A percentile compares a stretch with the other conserved stretches of the same genome.
phyloP scores from a whole-genome alignment of 1,284 basidiomycete genomes.

The Porodaedalea pini region DNA sequence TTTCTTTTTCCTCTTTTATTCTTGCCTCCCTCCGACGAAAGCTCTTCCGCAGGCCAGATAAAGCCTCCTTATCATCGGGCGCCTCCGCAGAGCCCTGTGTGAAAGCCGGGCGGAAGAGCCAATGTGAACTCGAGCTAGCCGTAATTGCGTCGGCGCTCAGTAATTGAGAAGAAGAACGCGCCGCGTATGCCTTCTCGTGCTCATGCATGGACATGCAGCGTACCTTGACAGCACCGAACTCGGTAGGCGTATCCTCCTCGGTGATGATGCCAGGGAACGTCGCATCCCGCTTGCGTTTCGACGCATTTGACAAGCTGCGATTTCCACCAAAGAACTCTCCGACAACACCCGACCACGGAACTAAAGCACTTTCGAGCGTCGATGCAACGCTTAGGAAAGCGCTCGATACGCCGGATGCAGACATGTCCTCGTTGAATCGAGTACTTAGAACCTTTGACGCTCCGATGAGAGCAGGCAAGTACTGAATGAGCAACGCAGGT shows the following conservation, averaged over 20 bases:
- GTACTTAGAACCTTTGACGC: constrained; percentile 46
- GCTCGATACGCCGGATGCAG: constrained; percentile 53
- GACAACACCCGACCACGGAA: constrained; percentile 59
- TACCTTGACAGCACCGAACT: background rate
- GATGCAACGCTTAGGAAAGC: constrained; percentile 55
- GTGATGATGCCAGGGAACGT: constrained; percentile 7
- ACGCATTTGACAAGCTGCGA: constrained; percentile 21
- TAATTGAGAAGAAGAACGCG: background rate
- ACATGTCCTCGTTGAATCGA: constrained; percentile 54
- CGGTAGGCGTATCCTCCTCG: background rate
- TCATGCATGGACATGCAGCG: constrained; percentile 11
- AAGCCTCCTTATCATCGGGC: background rate
- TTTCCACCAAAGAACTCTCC: constrained; percentile 51
- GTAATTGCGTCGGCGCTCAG: background rate
- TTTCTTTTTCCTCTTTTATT: constrained; percentile 15
- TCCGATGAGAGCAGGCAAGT: constrained; percentile 46
- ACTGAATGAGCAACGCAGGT: constrained; percentile 50
- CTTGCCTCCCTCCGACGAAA: background rate
- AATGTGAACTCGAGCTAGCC: constrained; percentile 10
- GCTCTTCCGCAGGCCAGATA: constrained; percentile 13
- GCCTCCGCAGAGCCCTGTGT: background rate
- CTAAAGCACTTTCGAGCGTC: constrained; percentile 51
- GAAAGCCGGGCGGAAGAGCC: constrained; percentile 16
- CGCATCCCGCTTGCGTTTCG: constrained; percentile 24
- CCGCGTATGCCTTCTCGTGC: background rate